phyloP scores from a whole-genome alignment of 352 stramenopile genomes.

The Globisporangium spinosum region DNA sequence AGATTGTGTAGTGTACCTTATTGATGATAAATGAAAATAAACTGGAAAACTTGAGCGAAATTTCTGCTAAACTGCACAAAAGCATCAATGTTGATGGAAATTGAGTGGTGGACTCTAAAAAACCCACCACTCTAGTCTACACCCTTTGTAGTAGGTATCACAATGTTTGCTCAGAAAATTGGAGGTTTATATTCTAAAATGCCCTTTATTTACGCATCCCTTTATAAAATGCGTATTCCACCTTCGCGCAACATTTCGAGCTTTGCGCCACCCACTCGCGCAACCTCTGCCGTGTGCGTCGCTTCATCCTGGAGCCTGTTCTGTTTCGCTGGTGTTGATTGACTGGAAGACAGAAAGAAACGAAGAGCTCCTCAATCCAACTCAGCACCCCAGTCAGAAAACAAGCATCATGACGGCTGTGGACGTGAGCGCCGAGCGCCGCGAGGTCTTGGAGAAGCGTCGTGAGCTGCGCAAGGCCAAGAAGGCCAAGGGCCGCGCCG shows the following conservation, averaged over 20 bases:
- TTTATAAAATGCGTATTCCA: background rate
- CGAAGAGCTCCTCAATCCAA: background rate
- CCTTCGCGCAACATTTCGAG: background rate
- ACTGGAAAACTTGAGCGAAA: too few species aligned
- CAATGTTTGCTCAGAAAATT: background rate
- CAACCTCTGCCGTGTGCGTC: background rate
- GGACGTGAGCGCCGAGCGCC: constrained; percentile 30
- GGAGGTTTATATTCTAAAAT: too few species aligned
- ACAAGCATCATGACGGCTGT: background rate
- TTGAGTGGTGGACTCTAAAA: constrained; percentile 7
- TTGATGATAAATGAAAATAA: too few species aligned
- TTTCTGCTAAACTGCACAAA: background rate
- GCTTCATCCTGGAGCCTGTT: constrained; percentile 2
- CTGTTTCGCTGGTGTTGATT: background rate
- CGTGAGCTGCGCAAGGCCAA: constrained; percentile 79
- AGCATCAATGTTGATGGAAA: background rate
- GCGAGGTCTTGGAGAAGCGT: constrained; percentile 42
- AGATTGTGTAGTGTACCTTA: background rate
- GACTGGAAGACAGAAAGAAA: constrained; percentile 14
- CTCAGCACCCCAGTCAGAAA: background rate
- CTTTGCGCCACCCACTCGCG: constrained; percentile 9
- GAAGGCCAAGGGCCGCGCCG: constrained; percentile 65
- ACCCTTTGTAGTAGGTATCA: background rate
- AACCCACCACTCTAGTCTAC: background rate
- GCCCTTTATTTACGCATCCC: background rate